A percentile compares a stretch with the other conserved stretches of the same genome.
Evolutionary conservation across 257 asterid genomes (phyloP).

Genomic region (Ligustrum vulgare): DNA sequence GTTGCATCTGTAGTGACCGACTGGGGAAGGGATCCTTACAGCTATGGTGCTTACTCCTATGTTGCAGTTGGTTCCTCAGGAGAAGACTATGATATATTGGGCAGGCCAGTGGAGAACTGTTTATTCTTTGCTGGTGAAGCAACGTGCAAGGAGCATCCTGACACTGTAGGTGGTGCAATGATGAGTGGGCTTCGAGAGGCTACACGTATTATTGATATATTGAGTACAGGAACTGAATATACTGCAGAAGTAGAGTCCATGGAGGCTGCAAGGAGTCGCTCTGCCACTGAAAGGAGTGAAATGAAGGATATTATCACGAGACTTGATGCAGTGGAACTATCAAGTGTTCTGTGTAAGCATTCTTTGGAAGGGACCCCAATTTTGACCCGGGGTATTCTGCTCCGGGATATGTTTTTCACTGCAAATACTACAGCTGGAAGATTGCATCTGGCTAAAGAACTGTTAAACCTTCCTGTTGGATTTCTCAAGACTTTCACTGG

Average conservation of each 20-base stretch:
- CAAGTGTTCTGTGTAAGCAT: slow-evolving; percentile 50
- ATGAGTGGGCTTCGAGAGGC: slow-evolving; percentile 99
- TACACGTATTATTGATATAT: slow-evolving; percentile 76
- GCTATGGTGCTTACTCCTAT: slow-evolving; percentile 97
- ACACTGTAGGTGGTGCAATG: slow-evolving; percentile 99
- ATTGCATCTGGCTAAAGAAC: slow-evolving; percentile 80
- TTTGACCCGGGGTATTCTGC: slow-evolving; percentile 58
- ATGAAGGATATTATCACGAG: slow-evolving; percentile 75
- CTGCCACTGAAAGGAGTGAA: slow-evolving; percentile 73
- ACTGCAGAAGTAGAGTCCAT: slow-evolving; percentile 83
- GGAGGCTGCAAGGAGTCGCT: slow-evolving; percentile 81
- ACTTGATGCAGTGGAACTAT: slow-evolving; percentile 74
- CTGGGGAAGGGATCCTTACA: slow-evolving; percentile 97
- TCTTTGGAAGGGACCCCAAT: slow-evolving; percentile 62
- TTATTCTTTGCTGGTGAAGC: slow-evolving; percentile 99
- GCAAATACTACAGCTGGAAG: slow-evolving; percentile 89
- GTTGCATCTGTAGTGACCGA: slow-evolving; percentile 93
- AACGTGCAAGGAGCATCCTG: slow-evolving; percentile 99
- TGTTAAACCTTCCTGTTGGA: slow-evolving; percentile 85
- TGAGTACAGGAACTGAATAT: slow-evolving; percentile 75
- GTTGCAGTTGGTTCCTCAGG: slow-evolving; percentile 99
- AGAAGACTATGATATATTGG: slow-evolving; percentile 92
- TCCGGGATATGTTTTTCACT: slow-evolving; percentile 77
- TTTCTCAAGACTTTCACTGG: slow-evolving; percentile 90
- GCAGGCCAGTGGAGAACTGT: slow-evolving; percentile 91